Evolutionary conservation across 1,284 basidiomycete species (phyloP), one percentile per base, ranked within the genome.

Genomic region (Sporisorium iseilematis-ciliati): DNA sequence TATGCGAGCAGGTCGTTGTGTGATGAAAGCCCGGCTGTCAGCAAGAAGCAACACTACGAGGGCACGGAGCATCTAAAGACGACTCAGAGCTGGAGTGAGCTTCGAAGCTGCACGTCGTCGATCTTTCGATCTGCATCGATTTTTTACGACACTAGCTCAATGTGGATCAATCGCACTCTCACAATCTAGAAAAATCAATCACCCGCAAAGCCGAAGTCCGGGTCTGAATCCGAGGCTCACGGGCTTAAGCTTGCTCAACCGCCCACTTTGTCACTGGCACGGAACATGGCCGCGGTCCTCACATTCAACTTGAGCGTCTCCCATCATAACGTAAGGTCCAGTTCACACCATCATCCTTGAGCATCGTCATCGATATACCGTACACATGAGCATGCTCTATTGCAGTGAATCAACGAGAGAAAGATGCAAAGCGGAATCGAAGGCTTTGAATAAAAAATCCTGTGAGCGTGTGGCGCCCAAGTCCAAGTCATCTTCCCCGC

Each of bases 211-310:
- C 46, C 46, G 46, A 48, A 48, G 46, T 48, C 46, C 46, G 46
- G 16, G 25, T 29, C 31, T 35, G 29, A 35, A 2, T 50, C 31
- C 20, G 48, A 49, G 40, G 20, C 18, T 57, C 11, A 20, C 42
- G 50, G 50, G 51, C 35, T 49, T 56, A 49, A 65, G 57, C 33
- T 23, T 35, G 31, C 31, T 6, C n/a, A 8, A 33, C 2, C 2
- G 33, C 33, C 33, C 33, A 33, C 33, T 33, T 33, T 33, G 33
- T 12, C 5, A 21, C 41, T 42, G 2, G 35, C 16, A n/a, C 66
- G 66, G 66, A 51, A 59, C n/a, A 23, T 53, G 21, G 38, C 67
- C 67, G 67, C 67, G 67, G 66, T 48, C 20, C 42, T 41, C 21
- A n/a, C n/a, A 38, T 45, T 20, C 21, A 31, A 20, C 20, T 29